A percentile compares a stretch with the other conserved stretches of the same genome.
These are phyloP conservation scores for Phytopythium litorale DNA, from an alignment of 352 stramenopile species.

Conservation along the genomic window DNA sequence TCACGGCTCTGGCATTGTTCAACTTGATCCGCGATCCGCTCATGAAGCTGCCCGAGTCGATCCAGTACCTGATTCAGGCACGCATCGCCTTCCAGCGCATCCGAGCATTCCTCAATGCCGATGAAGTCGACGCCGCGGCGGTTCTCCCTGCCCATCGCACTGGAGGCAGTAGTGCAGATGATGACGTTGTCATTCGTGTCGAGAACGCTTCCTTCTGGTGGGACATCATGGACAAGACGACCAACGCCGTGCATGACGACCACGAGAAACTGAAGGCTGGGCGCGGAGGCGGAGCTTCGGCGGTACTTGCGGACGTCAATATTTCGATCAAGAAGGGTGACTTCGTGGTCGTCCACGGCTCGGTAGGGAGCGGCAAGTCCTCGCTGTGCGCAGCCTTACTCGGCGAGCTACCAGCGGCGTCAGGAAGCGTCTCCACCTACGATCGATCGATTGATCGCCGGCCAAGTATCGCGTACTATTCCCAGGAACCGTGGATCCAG, in stretches of 20 bases:
- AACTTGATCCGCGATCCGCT: slow-evolving; percentile 9
- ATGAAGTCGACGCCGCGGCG: slow-evolving; percentile 2
- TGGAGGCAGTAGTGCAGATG: not conserved
- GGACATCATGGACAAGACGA: slow-evolving; percentile 11
- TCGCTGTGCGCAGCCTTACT: slow-evolving; percentile 5
- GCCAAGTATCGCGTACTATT: slow-evolving; percentile 24
- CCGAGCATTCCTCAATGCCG: not conserved
- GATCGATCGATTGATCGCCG: not conserved
- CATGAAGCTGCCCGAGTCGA: slow-evolving; percentile 10
- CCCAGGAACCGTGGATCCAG: slow-evolving; percentile 48
- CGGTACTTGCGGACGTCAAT: not conserved
- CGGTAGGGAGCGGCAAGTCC: slow-evolving; percentile 3
- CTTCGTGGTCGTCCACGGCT: slow-evolving; percentile 6
- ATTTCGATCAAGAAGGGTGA: slow-evolving; percentile 1
- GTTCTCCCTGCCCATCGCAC: slow-evolving; percentile 10
- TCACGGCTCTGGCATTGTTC: slow-evolving; percentile 20
- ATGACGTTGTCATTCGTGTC: slow-evolving; percentile 19
- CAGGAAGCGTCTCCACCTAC: slow-evolving; percentile 1
- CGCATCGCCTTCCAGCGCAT: slow-evolving; percentile 3
- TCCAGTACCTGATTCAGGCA: slow-evolving; percentile 6
- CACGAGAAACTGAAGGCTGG: slow-evolving; percentile 27
- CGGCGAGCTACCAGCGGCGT: slow-evolving; percentile 1
- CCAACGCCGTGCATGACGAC: slow-evolving; percentile 18
- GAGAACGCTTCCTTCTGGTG: slow-evolving; percentile 30
- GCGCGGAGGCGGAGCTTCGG: not conserved